Base-by-base conservation (phyloP, 192 early-diverging fungal species). In the Mortierella antarctica region DNA sequence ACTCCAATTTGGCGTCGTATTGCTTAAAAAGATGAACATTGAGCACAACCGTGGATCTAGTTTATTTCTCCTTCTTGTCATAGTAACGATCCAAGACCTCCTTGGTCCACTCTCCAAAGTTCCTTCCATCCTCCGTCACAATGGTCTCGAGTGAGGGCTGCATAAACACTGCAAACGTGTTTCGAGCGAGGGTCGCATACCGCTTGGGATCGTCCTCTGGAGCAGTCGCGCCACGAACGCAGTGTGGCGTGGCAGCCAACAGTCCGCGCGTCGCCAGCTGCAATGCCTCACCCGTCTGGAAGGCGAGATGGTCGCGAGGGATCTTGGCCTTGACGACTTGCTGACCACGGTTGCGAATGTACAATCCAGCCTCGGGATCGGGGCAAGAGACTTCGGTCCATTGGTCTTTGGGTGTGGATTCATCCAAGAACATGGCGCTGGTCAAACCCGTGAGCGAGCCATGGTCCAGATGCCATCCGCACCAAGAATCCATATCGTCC, bases 111-210 rank as follows among this genome's bases (percentile, higher is more conserved):
- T 80, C 31, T 14, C 77, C 77, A 80, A 80, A 80, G 70, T 57
- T 80, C 0, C 57, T 64, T 51, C 77, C 77, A 52, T 80, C 77
- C 59, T 80, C 77, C 3, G 77, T 80, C 18, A 80, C 77, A n/a
- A 80, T 48, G 39, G 77, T 80, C 46, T 77, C 73, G 18, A 71
- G 85, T 51, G 79, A 89, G 65, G 92, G 92, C 77, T 93, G 92
- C 84, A 92, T 88, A 67, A 93, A 93, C 17, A 92, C 89, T 0
- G 90, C 92, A 75, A 93, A 89, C 6, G 92, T 93, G 73, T 90
- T 91, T 46, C 92, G 57, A 14, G 88, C 84, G 51, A 92, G 60
- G 47, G 79, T 59, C 0, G 75, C 65, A 54, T 74, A 82, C 10
- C 66, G 62, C 10, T 53, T 58, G 23, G 67, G 84, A 51, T 71